Evolutionary conservation across 257 asterid genomes (phyloP).

Genomic region (Ophiorrhiza pumila): DNA sequence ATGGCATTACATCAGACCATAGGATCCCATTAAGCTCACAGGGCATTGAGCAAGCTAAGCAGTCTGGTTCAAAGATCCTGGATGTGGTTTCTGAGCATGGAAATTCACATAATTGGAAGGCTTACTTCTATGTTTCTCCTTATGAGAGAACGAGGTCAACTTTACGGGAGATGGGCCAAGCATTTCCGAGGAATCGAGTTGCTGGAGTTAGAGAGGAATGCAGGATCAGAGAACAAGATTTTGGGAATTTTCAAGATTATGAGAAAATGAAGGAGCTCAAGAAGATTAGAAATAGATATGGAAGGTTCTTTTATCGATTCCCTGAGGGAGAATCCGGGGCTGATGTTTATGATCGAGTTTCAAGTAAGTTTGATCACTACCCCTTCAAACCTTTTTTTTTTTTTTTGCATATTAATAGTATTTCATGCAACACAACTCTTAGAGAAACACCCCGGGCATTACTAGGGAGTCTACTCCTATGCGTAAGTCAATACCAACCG

Average conservation of each 20-base stretch:
- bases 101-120: conserved; percentile 17
- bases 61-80: conserved; percentile 20
- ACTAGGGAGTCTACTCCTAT: too few relatives aligned
- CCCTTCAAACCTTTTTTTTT: background rate
- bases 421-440: too few relatives aligned
- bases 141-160: conserved; percentile 23
- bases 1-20: conserved; percentile 20
- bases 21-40: conserved; percentile 20
- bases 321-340: conserved; percentile 75
- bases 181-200: conserved; percentile 35
- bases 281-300: conserved; percentile 37
- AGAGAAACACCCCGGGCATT: too few relatives aligned
- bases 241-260: conserved; percentile 62
- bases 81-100: conserved; percentile 18
- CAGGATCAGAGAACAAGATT: conserved; percentile 61
- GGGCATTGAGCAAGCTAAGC: conserved; percentile 27
- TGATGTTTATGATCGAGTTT: conserved; percentile 62
- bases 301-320: conserved; percentile 63
- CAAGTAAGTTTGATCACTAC: conserved; percentile 35
- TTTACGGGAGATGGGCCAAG: conserved; percentile 17
- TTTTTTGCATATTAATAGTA: too few relatives aligned
- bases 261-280: conserved; percentile 48
- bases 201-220: conserved; percentile 57
- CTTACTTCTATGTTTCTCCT: conserved; percentile 47
- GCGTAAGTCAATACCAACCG: too few relatives aligned